These are phyloP conservation scores for Blastomyces gilchristii DNA, from an alignment of 2,329 filamentous ascomycete genomes.

Conservation along the genomic window DNA sequence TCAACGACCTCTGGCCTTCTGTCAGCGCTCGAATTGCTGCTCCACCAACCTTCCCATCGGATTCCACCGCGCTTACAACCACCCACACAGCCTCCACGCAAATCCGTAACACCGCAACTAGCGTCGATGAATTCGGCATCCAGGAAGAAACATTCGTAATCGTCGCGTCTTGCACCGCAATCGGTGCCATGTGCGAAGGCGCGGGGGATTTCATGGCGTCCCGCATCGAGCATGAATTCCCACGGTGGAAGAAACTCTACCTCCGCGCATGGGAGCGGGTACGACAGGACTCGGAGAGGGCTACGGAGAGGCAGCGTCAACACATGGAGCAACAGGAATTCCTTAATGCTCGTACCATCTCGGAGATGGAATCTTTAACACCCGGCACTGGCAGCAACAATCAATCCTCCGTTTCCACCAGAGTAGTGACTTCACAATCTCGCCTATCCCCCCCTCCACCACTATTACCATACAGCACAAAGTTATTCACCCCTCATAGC, in stretches of 20 bases:
- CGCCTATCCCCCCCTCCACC: slow-evolving; percentile 5
- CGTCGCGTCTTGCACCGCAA: slow-evolving; percentile 57
- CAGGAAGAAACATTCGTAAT: slow-evolving; percentile 44
- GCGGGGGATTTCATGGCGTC: slow-evolving; percentile 73
- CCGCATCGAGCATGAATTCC: slow-evolving; percentile 61
- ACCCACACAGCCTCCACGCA: slow-evolving; percentile 28
- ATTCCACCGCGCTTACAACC: slow-evolving; percentile 29
- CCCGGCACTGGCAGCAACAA: not conserved
- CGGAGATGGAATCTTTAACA: not conserved
- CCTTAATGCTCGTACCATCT: not conserved
- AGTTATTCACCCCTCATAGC: slow-evolving; percentile 32
- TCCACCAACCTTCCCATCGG: slow-evolving; percentile 46
- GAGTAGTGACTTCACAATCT: not conserved
- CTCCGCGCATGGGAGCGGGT: slow-evolving; percentile 30
- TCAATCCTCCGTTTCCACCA: not conserved
- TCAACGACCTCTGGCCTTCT: slow-evolving; percentile 86
- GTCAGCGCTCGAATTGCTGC: slow-evolving; percentile 38
- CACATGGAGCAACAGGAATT: slow-evolving; percentile 6
- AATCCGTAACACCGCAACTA: slow-evolving; percentile 43
- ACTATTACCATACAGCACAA: slow-evolving; percentile 16
- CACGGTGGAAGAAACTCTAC: slow-evolving; percentile 35
- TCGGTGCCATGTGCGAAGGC: slow-evolving; percentile 57
- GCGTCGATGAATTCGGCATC: slow-evolving; percentile 20
- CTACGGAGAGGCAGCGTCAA: slow-evolving; percentile 28
- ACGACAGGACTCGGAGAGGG: slow-evolving; percentile 27